Base-by-base conservation (phyloP, 2,329 filamentous ascomycete genomes). In the Clathrospora elynae region DNA sequence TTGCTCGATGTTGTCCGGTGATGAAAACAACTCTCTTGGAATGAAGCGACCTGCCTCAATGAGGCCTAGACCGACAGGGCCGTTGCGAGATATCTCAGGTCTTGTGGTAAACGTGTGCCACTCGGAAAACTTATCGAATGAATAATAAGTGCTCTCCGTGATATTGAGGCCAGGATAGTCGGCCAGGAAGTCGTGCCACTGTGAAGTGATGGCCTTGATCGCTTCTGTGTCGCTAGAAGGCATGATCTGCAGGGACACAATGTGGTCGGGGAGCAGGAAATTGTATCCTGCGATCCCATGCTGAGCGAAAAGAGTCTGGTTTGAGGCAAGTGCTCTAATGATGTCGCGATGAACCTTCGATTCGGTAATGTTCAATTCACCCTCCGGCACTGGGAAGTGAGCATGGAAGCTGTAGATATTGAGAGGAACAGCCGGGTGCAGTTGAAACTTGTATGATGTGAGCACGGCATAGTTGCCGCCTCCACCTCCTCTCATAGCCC, bases 381-480 rank as follows among this genome's bases (percentile, higher is more conserved):
- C 42, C 9, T 49, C 33, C 7, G 63, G 53, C 19, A 49, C 38
- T 2, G 57, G 49, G 39, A 66, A 66, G 11, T 55, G 42, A 11
- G 67, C 67, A 17, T 61, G 59, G 45, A 70, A 68, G 54, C 57
- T 64, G 47, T 68, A 67, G 4, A 67, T 65, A 34, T 67, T 68
- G 42, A 70, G 51, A 12, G 64, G 62, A 0, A 65, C 62, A 4
- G 60, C 55, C 1, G 59, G 59, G 24, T 70, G 63, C 2, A 70
- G 53, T 39, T 67, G 63, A 37, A 70, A 70, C 46, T 64, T 68
- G 51, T 70, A 70, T 2, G 64, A 64, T 11, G 55, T 64, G 29
- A 69, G 44, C n/a, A 68, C 61, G 5, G 62, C 67, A 26, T 62
- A 68, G 6, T 62, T 70, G n/a, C 65, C 62, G 2, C 67, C 66